Evolutionary conservation across 306 rosid species (phyloP), one percentile per base, ranked within the genome.

Genomic region (Glycyrrhiza uralensis): DNA sequence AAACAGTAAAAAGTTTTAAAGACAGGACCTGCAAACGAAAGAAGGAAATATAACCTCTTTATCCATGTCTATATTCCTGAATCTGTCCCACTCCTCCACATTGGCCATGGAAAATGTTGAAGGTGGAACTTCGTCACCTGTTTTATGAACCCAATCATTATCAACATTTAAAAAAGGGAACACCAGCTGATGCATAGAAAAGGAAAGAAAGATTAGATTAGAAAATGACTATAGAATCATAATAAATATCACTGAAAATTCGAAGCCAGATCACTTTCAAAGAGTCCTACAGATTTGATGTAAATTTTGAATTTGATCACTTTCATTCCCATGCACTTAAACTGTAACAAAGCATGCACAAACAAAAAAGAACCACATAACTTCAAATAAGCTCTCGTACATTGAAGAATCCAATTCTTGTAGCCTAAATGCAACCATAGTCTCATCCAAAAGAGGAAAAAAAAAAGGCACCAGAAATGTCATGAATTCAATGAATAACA

Each of bases 21-120:
- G 44, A 59, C 29, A 4, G 8, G 13, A 33, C 52, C 26, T 14
- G 47, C 7, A 41, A 39, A 77, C 22, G 41, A 52, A 58, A 72
- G 74, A 68, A 76, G 46, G 19, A 59, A 67, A 60, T 61, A 56
- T 77, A 72, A 94, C 98, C 96, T 91, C 96, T 84, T 81, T 85
- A 67, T 94, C 99, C 99, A 91, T 94, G 92, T 94, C 99, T 56
- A 91, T 91, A 83, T 80, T 94, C 90, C 99, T 86, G 80, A 94
- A 89, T 57, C 85, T 81, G 79, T 94, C 99, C 96, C 97, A 94
- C 74, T 87, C 91, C 78, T 59, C 95, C 66, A 63, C 87, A 80
- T 87, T 84, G 63, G 96, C 76, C 99, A 83, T 82, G 83, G 76
- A 82, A 85, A 91, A 94, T 62, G 90, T 75, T 36, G 99, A 91